Conservation (phyloP, 805 yeast genomes). For the Scheffersomyces spartinae region DNA sequence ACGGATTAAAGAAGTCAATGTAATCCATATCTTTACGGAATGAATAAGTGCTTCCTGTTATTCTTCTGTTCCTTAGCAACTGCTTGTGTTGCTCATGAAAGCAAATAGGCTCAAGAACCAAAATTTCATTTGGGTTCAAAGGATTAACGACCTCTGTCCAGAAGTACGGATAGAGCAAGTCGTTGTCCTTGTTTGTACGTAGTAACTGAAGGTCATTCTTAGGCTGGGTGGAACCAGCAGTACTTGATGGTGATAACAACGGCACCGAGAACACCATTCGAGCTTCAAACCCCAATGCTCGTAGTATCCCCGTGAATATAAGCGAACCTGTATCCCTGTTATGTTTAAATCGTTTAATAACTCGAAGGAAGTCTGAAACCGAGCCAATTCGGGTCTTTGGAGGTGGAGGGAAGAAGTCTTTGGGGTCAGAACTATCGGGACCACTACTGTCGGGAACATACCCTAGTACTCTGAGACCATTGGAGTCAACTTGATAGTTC, state of each 20-base stretch:
- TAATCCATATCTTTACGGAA: slow-evolving; percentile 2
- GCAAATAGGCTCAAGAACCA: slow-evolving; percentile 15
- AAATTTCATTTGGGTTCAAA: slow-evolving; percentile 10
- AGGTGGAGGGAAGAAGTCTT: slow-evolving; percentile 12
- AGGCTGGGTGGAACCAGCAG: slow-evolving; percentile 11
- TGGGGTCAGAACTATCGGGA: slow-evolving; percentile 1
- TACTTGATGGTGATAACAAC: slow-evolving; percentile 7
- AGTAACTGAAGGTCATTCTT: slow-evolving; percentile 10
- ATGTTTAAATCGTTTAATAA: slow-evolving; percentile 13
- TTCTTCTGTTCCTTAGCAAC: no score
- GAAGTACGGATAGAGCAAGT: slow-evolving; percentile 21
- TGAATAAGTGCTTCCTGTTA: no score
- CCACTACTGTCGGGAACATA: slow-evolving; percentile 13
- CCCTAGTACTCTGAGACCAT: slow-evolving; percentile 20
- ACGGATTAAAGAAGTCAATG: slow-evolving; percentile 11
- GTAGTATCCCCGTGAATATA: slow-evolving; percentile 16
- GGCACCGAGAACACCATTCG: slow-evolving; percentile 22
- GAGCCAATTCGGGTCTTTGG: slow-evolving; percentile 5
- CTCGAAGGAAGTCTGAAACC: slow-evolving; percentile 5
- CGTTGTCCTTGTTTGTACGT: slow-evolving; percentile 15
- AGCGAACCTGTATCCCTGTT: slow-evolving; percentile 25
- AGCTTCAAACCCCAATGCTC: slow-evolving; percentile 17
- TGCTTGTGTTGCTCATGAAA: slow-evolving; percentile 18
- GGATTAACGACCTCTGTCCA: slow-evolving; percentile 27
- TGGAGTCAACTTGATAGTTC: slow-evolving; percentile 16